Evolutionary conservation across 345 rosid genomes (phyloP), one percentile per base, ranked within the genome.

Genomic region (Alliaria petiolata): DNA sequence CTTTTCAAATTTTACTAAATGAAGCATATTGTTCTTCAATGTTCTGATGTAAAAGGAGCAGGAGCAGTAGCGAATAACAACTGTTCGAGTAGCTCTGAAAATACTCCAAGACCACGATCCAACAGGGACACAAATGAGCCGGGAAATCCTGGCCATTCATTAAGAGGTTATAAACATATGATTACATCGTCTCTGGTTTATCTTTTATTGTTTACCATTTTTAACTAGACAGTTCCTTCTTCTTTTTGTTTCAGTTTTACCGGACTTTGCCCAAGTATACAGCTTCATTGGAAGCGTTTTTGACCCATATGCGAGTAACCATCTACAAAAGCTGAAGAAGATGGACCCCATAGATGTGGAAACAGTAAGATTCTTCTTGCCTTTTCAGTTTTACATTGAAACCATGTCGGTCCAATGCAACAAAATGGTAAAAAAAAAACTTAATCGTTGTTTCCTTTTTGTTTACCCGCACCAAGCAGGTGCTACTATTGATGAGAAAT

Each of bases 311-410:
- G 81, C 79, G 20, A 76, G 84, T 52, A 85, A 81, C 47, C 98
- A 93, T 78, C 65, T 87, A 79, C 96, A 88, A 79, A 93, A 83
- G 70, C 93, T 90, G 67, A 87, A 88, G 71, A 85, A 82, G 74
- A 88, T 93, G 97, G 96, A 88, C 59, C 88, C 95, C 28, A 93
- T 93, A 39, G 97, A 93, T 74, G 87, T 90, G 33, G 98, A 93
- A 75, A 90, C 98, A 9, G 98, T 93, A 84, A 44, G 87, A 44
- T 61, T 53, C 50, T 30, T n/a, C n/a, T n/a, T 68, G 45, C 70
- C 55, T 15, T n/a, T 46, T 46, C 33, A 54, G 55, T 53, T 62
- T 36, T 63, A 69, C 54, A 8, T 62, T 40, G 55, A 59, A 45
- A 59, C 36, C 35, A 38, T 4, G 10, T 59, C 31, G 42, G 44